These are phyloP conservation scores for Plasmodium cynomolgi DNA, from an alignment of 169 alveolate genomes.

Conservation along the genomic window DNA sequence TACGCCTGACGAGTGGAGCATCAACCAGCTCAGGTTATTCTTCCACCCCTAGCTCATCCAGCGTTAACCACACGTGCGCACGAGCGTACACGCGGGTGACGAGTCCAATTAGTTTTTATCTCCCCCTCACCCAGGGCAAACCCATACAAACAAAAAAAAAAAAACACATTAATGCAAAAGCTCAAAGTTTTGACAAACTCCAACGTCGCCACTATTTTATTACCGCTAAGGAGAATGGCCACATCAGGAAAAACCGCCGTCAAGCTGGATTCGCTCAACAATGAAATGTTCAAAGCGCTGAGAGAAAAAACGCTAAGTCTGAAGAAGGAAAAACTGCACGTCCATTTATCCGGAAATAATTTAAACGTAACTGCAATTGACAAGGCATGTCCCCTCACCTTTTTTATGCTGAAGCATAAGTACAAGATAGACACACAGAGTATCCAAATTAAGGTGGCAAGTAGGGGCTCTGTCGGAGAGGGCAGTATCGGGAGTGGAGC, in stretches of 20 bases:
- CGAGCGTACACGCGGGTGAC: background rate
- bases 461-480: background rate
- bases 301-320: slow-evolving; percentile 11
- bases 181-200: background rate
- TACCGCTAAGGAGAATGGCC: slow-evolving; percentile 19
- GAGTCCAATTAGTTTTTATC: background rate
- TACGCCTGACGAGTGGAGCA: background rate
- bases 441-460: slow-evolving; percentile 19
- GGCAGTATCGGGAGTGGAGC: background rate
- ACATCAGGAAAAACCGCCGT: background rate
- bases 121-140: background rate
- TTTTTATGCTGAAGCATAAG: slow-evolving; percentile 15
- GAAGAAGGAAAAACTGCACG: slow-evolving; percentile 19
- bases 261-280: slow-evolving; percentile 21
- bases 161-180: background rate
- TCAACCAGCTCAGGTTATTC: background rate
- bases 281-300: slow-evolving; percentile 22
- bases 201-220: background rate
- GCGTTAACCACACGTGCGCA: background rate
- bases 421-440: slow-evolving; percentile 15
- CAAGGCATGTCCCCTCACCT: slow-evolving; percentile 38
- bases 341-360: background rate
- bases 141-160: background rate
- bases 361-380: slow-evolving; percentile 22
- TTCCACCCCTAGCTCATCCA: background rate